Evolutionary conservation across 2,329 filamentous ascomycete species (phyloP).

Genomic region (Alternaria hordeiaustralica): DNA sequence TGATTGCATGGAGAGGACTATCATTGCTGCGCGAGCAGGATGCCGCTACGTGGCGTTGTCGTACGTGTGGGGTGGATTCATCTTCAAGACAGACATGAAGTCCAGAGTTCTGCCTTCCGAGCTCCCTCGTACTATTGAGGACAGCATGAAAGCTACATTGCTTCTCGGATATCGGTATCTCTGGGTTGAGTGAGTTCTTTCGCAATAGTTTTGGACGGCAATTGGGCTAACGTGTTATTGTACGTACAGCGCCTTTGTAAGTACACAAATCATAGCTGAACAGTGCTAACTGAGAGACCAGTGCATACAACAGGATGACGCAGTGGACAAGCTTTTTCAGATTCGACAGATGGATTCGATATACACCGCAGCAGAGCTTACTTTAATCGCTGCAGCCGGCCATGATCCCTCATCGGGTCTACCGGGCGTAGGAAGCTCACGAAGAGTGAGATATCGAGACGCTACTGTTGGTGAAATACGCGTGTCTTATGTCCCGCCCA

Average conservation of each 20-base stretch:
- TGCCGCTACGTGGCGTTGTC: not conserved
- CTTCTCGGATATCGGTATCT: not conserved
- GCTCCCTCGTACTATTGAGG: not conserved
- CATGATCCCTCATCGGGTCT: not conserved
- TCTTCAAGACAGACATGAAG: fast-evolving
- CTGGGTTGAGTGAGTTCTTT: not conserved
- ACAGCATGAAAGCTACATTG: not conserved
- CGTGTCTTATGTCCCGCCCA: fast-evolving
- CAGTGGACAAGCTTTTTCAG: fast-evolving
- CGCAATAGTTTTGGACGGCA: fast-evolving
- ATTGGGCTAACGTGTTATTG: not conserved
- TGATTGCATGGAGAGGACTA: fast-evolving
- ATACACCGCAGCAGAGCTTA: not conserved
- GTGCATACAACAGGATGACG: not conserved
- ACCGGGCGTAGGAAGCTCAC: not conserved
- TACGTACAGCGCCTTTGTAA: not conserved
- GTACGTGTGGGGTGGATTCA: not conserved
- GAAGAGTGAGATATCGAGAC: not conserved
- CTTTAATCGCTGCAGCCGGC: not conserved
- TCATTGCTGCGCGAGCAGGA: not conserved
- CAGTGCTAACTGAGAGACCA: not conserved
- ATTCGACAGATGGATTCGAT: not conserved
- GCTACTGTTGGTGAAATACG: not conserved
- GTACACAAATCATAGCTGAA: fast-evolving
- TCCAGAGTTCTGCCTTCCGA: not conserved